Conservation (phyloP, 1,284 basidiomycete species). For the Bjerkandera adusta region DNA sequence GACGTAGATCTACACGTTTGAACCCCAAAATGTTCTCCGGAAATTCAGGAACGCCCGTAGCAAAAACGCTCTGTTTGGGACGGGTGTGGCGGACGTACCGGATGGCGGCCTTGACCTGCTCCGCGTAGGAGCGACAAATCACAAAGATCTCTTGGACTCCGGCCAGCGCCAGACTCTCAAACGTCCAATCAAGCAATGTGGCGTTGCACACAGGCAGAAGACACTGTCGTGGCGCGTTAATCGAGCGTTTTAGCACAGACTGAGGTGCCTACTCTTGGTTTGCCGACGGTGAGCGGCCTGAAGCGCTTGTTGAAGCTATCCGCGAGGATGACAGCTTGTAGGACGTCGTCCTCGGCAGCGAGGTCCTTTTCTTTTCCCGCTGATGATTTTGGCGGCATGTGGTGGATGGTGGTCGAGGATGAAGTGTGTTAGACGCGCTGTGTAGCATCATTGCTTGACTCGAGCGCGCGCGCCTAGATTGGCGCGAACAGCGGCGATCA, state of each 20-base stretch:
- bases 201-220: conserved; percentile 93
- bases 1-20: too few species aligned
- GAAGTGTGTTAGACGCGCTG: conserved; percentile 3
- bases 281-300: conserved; percentile 80
- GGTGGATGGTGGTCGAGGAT: conserved; percentile 3
- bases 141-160: conserved; percentile 97
- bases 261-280: conserved; percentile 65
- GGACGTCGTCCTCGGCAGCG: conserved; percentile 70
- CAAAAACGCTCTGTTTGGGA: too few species aligned
- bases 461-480: too few species aligned
- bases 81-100: conserved; percentile 48
- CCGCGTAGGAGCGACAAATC: conserved; percentile 85
- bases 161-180: conserved; percentile 89
- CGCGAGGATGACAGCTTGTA: conserved; percentile 92
- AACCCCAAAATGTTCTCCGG: too few species aligned
- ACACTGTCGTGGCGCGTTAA: conserved; percentile 50
- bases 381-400: conserved; percentile 65
- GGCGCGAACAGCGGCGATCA: too few species aligned
- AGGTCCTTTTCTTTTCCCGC: conserved; percentile 57
- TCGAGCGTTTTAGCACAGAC: neutral
- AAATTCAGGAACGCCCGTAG: too few species aligned
- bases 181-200: conserved; percentile 92
- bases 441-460: conserved; percentile 6
- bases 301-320: conserved; percentile 96
- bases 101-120: conserved; percentile 79